A percentile compares a stretch with the other conserved stretches of the same genome.
phyloP scores from a whole-genome alignment of 768 basidiomycete species.

The Serendipita indica region DNA sequence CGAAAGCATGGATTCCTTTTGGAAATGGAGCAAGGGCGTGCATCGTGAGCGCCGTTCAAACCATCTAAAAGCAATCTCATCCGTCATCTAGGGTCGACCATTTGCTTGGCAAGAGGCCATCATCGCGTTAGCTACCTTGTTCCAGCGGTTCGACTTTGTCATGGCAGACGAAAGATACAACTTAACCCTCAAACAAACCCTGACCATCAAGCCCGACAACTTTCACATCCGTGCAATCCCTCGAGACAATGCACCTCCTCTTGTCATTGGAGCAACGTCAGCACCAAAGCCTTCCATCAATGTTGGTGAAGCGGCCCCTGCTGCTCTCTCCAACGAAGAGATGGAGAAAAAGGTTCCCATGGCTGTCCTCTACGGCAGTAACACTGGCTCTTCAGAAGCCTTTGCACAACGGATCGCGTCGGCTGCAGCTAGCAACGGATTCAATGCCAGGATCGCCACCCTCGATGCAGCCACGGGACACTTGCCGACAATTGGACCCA shows the following conservation, averaged over 20 bases:
- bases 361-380: slow-evolving; percentile 32
- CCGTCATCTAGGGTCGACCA: slow-evolving; percentile 22
- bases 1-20: slow-evolving; percentile 31
- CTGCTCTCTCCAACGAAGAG: not conserved
- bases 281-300: not conserved
- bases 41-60: slow-evolving; percentile 15
- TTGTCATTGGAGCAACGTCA: not conserved
- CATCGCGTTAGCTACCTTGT: slow-evolving; percentile 27
- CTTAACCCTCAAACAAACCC: slow-evolving; percentile 23
- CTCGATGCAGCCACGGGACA: slow-evolving; percentile 27
- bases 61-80: slow-evolving; percentile 17
- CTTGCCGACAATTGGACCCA: slow-evolving; percentile 31
- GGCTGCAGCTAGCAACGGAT: slow-evolving; percentile 24
- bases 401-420: slow-evolving; percentile 34
- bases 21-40: slow-evolving; percentile 21
- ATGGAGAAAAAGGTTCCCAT: slow-evolving; percentile 19
- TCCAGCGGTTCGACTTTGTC: slow-evolving; percentile 34
- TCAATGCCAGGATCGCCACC: slow-evolving; percentile 26
- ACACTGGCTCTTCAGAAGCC: slow-evolving; percentile 35
- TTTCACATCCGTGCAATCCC: slow-evolving; percentile 29
- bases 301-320: not conserved
- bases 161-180: slow-evolving; percentile 31
- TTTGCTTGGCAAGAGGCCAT: slow-evolving; percentile 36
- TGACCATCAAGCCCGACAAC: slow-evolving; percentile 34
- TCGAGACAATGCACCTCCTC: slow-evolving; percentile 17